Percentiles rank a stretch among this genome's conserved stretches.
Evolutionary conservation across 495 filamentous ascomycete species (phyloP).

Genomic region (Pyrenula aspistea): DNA sequence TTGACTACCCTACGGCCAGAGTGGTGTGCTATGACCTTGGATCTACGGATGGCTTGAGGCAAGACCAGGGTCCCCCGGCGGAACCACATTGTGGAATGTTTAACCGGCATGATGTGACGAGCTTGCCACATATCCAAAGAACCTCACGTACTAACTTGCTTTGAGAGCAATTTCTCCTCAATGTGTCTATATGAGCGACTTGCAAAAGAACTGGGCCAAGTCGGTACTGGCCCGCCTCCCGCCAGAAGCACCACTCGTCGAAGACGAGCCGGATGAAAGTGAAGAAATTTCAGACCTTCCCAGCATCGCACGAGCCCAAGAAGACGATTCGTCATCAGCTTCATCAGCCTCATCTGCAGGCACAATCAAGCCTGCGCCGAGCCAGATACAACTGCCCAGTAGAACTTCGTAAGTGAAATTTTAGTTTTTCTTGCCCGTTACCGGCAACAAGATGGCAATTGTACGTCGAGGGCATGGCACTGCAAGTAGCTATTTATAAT

Average conservation of each 20-base stretch:
- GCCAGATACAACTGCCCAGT: slow-evolving; percentile 18
- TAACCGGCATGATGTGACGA: no score
- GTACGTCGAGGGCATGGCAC: slow-evolving; percentile 1
- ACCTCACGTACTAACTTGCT: no score
- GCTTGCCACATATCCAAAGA: no score
- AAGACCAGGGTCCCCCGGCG: no score
- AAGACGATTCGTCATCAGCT: slow-evolving; percentile 63
- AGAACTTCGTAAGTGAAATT: not conserved
- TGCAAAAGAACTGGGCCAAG: slow-evolving; percentile 76
- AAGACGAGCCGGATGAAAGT: slow-evolving; percentile 35
- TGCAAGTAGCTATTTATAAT: slow-evolving; percentile 2
- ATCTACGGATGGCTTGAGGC: no score
- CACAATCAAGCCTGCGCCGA: slow-evolving; percentile 73
- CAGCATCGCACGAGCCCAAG: slow-evolving; percentile 22
- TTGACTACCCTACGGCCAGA: no score
- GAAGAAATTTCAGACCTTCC: slow-evolving; percentile 19
- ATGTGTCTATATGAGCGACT: slow-evolving; percentile 58
- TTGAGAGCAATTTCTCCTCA: slow-evolving; percentile 6
- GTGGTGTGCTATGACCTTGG: no score
- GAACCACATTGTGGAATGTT: no score
- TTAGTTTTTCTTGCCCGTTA: no score
- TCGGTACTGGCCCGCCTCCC: slow-evolving; percentile 59
- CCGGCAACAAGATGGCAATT: no score
- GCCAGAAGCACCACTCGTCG: slow-evolving; percentile 34
- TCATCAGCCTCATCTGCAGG: slow-evolving; percentile 79